Conservation (phyloP, 352 stramenopile species). For the Achlya hypogyna region DNA sequence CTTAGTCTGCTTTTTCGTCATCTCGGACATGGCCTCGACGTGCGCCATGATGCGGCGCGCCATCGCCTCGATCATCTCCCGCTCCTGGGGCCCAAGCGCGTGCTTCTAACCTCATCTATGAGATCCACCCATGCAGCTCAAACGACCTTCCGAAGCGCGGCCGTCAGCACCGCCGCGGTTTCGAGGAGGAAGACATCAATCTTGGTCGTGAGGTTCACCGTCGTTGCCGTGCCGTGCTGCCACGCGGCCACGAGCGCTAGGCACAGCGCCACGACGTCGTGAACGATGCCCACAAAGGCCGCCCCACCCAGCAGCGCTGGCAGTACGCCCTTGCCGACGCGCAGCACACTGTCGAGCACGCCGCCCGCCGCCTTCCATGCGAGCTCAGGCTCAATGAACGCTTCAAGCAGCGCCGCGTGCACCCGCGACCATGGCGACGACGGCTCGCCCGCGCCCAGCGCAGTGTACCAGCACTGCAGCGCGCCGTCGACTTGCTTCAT, state of each 20-base stretch:
- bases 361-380: constrained; percentile 25
- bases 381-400: background rate
- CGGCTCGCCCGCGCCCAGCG: background rate
- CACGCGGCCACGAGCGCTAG: background rate
- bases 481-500: background rate
- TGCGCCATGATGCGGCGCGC: constrained; percentile 30
- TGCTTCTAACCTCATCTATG: too few species aligned
- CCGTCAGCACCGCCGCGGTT: background rate
- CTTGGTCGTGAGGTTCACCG: constrained; percentile 49
- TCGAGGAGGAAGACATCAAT: constrained; percentile 52
- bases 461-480: background rate
- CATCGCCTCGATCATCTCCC: constrained; percentile 26
- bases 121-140: too few species aligned
- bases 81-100: constrained; percentile 20
- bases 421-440: background rate
- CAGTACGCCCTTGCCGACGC: constrained; percentile 24
- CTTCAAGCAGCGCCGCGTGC: background rate
- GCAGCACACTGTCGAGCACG: constrained; percentile 33
- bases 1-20: constrained; percentile 18
- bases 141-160: background rate
- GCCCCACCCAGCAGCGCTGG: constrained; percentile 24
- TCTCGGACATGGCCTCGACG: background rate
- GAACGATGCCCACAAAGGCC: background rate
- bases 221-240: background rate
- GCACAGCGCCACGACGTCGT: background rate